Percentiles rank a stretch among this genome's conserved stretches.
These are phyloP conservation scores for Ambrosia artemisiifolia DNA, from an alignment of 129 eudicot genomes.

Conservation along the genomic window DNA sequence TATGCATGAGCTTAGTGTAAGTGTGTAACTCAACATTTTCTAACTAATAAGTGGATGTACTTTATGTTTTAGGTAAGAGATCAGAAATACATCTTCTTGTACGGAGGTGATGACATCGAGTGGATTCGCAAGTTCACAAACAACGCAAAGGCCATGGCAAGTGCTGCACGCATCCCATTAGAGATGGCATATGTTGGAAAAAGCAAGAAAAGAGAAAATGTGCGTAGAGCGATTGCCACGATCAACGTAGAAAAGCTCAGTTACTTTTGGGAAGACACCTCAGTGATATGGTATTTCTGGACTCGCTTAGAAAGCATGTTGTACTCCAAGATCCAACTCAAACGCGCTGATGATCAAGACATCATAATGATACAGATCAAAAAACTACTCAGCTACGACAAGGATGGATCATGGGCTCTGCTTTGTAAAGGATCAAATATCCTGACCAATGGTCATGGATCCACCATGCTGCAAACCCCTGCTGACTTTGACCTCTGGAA, in stretches of 20 bases:
- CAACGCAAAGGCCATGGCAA: constrained; percentile 39
- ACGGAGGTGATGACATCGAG: constrained; percentile 64
- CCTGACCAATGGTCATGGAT: constrained; percentile 46
- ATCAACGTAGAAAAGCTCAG: constrained; percentile 45
- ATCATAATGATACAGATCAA: constrained; percentile 53
- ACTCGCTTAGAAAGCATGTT: constrained; percentile 69
- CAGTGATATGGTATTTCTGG: constrained; percentile 55
- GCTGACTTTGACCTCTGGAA: constrained; percentile 48
- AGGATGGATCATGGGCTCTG: constrained; percentile 74
- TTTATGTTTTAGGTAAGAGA: constrained; percentile 34
- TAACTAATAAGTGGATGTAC: not conserved
- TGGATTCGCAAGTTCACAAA: constrained; percentile 60
- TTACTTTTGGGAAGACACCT: constrained; percentile 45
- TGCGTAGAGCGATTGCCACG: constrained; percentile 32
- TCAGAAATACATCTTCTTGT: constrained; percentile 46
- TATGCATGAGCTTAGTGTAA: not conserved
- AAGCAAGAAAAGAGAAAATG: constrained; percentile 45
- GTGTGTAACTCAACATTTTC: not conserved
- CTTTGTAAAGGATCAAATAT: constrained; percentile 52
- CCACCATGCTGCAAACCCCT: constrained; percentile 36
- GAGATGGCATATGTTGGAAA: constrained; percentile 63
- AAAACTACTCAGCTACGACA: constrained; percentile 64
- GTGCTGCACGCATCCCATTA: constrained; percentile 36
- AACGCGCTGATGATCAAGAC: constrained; percentile 53
- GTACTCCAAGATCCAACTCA: constrained; percentile 64